A percentile compares a stretch with the other conserved stretches of the same genome.
These are phyloP conservation scores for Kurtzmaniella fragi DNA, from an alignment of 805 yeast species.

Conservation along the genomic window DNA sequence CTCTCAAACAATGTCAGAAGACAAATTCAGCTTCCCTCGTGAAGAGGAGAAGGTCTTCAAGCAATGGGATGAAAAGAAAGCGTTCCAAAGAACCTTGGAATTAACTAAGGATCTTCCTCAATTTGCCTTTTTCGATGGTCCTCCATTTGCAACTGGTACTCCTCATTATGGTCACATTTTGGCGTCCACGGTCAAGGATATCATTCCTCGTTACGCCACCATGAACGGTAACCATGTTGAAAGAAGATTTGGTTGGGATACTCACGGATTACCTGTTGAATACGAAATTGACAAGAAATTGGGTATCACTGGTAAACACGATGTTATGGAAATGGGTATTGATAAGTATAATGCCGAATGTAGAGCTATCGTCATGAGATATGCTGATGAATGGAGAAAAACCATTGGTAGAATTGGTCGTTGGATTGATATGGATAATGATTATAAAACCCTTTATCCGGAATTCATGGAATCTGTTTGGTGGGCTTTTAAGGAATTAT, in stretches of 20 bases:
- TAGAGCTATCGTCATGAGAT: constrained; percentile 95
- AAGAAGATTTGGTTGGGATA: constrained; percentile 99
- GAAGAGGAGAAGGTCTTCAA: constrained; percentile 83
- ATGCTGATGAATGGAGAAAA: constrained; percentile 90
- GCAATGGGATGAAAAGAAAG: constrained; percentile 87
- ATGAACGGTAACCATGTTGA: constrained; percentile 96
- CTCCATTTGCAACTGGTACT: constrained; percentile 99
- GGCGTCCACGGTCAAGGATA: constrained; percentile 96
- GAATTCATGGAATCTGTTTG: constrained; percentile 96
- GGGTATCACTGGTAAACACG: constrained; percentile 89
- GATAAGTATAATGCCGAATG: constrained; percentile 93
- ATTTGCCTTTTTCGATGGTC: constrained; percentile 96
- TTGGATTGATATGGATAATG: constrained; percentile 99
- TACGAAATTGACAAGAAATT: constrained; percentile 97
- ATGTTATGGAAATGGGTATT: constrained; percentile 90
- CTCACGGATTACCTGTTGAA: constrained; percentile 98
- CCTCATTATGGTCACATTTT: constrained; percentile 98
- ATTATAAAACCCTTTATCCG: constrained; percentile 94
- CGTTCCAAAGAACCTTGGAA: constrained; percentile 84
- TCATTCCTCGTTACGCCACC: constrained; percentile 95
- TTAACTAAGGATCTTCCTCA: constrained; percentile 80
- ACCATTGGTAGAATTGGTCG: constrained; percentile 94
- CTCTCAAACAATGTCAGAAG: constrained; percentile 7
- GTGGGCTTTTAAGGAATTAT: constrained; percentile 96
- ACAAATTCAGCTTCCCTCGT: constrained; percentile 66